These are phyloP conservation scores for Suhomyces atakaporum DNA, from an alignment of 1,139 yeast species.

Conservation along the genomic window DNA sequence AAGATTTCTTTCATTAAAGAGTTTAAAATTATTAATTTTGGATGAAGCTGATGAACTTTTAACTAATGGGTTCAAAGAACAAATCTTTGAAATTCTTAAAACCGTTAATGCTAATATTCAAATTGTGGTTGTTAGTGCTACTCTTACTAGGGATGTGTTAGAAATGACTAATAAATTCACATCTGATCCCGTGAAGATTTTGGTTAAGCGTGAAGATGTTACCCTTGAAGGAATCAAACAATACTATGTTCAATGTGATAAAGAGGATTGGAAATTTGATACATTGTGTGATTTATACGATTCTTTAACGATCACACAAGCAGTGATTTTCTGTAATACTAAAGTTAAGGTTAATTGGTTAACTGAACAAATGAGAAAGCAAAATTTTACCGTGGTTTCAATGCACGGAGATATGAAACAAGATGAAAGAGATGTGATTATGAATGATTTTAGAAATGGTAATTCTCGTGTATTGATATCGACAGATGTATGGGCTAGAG, in stretches of 20 bases:
- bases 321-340: conserved; percentile 94
- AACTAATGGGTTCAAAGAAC: conserved; percentile 89
- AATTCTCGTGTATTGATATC: conserved; percentile 84
- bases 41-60: conserved; percentile 96
- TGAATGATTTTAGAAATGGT: conserved; percentile 83
- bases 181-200: conserved; percentile 85
- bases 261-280: conserved; percentile 95
- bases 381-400: conserved; percentile 85
- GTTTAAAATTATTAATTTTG: conserved; percentile 76
- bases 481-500: conserved; percentile 98
- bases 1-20: conserved; percentile 63
- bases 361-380: conserved; percentile 69
- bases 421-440: conserved; percentile 83
- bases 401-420: conserved; percentile 99
- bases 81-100: conserved; percentile 85
- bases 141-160: conserved; percentile 81
- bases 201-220: conserved; percentile 88
- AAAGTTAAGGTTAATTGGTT: conserved; percentile 92
- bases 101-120: conserved; percentile 79
- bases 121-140: conserved; percentile 93
- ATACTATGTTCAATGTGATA: conserved; percentile 80
- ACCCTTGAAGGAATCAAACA: conserved; percentile 90
- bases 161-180: conserved; percentile 86
- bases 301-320: conserved; percentile 91
- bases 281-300: conserved; percentile 91